Conservation (phyloP, 108 stramenopile species). For the Discostella pseudostelligera region DNA sequence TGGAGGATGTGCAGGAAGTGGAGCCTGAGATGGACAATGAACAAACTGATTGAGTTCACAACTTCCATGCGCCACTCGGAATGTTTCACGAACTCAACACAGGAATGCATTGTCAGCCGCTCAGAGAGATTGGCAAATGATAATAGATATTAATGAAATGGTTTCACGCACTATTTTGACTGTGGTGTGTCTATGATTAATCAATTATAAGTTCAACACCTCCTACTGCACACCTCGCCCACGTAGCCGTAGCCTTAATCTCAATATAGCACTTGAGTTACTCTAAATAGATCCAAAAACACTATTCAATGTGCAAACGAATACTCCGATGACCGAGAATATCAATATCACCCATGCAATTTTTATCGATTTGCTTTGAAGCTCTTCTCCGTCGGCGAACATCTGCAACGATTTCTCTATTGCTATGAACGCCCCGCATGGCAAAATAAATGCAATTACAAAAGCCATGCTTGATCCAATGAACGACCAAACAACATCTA, state of each 20-base stretch:
- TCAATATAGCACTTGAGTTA: no score
- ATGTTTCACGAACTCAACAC: no score
- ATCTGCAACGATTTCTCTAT: constrained; percentile 31
- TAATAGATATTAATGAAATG: no score
- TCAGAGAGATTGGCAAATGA: no score
- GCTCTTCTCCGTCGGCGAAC: constrained; percentile 7
- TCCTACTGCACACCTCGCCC: no score
- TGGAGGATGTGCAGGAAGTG: not conserved
- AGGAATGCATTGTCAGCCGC: no score
- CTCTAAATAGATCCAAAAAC: constrained; percentile 1
- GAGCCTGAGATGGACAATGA: not conserved
- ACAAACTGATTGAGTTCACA: no score
- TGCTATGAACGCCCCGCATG: constrained; percentile 44
- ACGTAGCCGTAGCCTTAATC: no score
- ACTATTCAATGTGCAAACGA: constrained; percentile 49
- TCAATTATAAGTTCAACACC: no score
- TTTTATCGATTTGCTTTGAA: constrained; percentile 14
- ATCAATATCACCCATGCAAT: constrained; percentile 37
- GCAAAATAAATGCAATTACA: constrained; percentile 74
- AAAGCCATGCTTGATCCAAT: constrained; percentile 73
- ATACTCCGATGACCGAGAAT: constrained; percentile 29
- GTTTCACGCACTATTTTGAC: no score
- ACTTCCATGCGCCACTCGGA: no score
- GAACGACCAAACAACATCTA: constrained; percentile 74
- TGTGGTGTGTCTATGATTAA: no score